Conservation (phyloP, 192 early-diverging fungal species). For the Backusella westeae region DNA sequence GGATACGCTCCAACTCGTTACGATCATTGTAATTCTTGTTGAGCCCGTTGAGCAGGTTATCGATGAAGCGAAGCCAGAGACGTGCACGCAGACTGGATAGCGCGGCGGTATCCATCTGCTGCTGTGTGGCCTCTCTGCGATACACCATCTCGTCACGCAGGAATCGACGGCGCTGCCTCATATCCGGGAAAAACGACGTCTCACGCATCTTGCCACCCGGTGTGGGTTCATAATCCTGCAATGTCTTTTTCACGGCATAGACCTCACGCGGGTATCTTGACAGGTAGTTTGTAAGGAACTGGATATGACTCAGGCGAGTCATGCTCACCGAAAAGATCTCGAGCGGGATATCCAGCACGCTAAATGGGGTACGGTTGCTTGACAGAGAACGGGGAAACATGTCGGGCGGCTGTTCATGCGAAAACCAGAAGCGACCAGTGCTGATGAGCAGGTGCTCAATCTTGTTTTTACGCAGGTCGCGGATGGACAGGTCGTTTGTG, state of each 20-base stretch:
- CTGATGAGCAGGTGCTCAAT: slow-evolving; percentile 49
- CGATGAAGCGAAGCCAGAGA: slow-evolving; percentile 51
- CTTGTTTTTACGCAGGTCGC: slow-evolving; percentile 59
- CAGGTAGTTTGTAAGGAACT: slow-evolving; percentile 53
- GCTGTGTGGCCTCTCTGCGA: slow-evolving; percentile 10
- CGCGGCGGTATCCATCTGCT: slow-evolving; percentile 15
- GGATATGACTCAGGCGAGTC: slow-evolving; percentile 54
- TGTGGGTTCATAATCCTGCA: slow-evolving; percentile 43
- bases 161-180: not conserved
- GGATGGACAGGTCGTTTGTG: slow-evolving; percentile 47
- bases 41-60: slow-evolving; percentile 46
- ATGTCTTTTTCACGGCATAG: slow-evolving; percentile 46
- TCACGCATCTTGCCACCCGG: slow-evolving; percentile 27
- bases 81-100: slow-evolving; percentile 50
- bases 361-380: slow-evolving; percentile 24
- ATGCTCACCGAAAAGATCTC: slow-evolving; percentile 47
- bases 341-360: slow-evolving; percentile 39
- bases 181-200: slow-evolving; percentile 36
- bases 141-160: not conserved
- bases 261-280: slow-evolving; percentile 48
- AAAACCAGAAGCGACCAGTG: slow-evolving; percentile 56
- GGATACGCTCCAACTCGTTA: slow-evolving; percentile 43
- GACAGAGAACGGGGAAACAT: slow-evolving; percentile 49
- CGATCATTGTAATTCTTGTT: slow-evolving; percentile 52
- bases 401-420: slow-evolving; percentile 36